A percentile compares a stretch with the other conserved stretches of the same genome.
Evolutionary conservation across 2,329 filamentous ascomycete species (phyloP).

Genomic region (Helotiales sp.): DNA sequence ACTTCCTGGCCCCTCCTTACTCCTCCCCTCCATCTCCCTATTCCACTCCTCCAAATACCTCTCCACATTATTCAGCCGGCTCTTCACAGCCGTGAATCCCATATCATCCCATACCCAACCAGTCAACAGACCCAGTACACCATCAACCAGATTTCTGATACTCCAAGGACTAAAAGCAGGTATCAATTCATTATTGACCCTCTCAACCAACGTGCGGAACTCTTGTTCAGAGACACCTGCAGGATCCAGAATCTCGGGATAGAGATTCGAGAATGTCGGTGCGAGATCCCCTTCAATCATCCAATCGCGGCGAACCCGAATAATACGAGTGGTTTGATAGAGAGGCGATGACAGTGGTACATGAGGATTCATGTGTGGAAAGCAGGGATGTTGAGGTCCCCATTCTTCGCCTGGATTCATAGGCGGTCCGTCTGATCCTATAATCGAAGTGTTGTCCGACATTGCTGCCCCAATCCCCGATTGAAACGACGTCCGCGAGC

Average conservation of each 20-base stretch:
- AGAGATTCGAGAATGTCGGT: slow-evolving; percentile 92
- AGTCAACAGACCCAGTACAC: slow-evolving; percentile 77
- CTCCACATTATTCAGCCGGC: slow-evolving; percentile 72
- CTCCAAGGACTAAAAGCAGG: slow-evolving; percentile 82
- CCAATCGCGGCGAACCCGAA: slow-evolving; percentile 91
- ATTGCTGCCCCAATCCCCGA: slow-evolving; percentile 41
- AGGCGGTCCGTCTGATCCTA: slow-evolving; percentile 49
- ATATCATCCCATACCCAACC: slow-evolving; percentile 96
- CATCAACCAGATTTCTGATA: slow-evolving; percentile 78
- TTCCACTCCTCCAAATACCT: slow-evolving; percentile 90
- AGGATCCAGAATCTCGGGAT: slow-evolving; percentile 93
- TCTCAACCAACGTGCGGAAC: slow-evolving; percentile 81
- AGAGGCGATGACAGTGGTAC: slow-evolving; percentile 78
- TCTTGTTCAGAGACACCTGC: slow-evolving; percentile 81
- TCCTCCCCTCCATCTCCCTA: slow-evolving; percentile 64
- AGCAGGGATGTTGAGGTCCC: slow-evolving; percentile 94
- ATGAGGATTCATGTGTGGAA: slow-evolving; percentile 90
- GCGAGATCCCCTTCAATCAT: slow-evolving; percentile 87
- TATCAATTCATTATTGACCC: slow-evolving; percentile 77
- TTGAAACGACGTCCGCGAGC: slow-evolving; percentile 36
- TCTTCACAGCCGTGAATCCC: slow-evolving; percentile 77
- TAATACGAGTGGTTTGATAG: slow-evolving; percentile 81
- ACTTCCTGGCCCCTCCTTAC: slow-evolving; percentile 55
- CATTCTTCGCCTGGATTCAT: slow-evolving; percentile 72
- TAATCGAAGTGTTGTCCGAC: slow-evolving; percentile 44